phyloP scores from a whole-genome alignment of 2,329 filamentous ascomycete genomes.

The Aspergillus sp. region DNA sequence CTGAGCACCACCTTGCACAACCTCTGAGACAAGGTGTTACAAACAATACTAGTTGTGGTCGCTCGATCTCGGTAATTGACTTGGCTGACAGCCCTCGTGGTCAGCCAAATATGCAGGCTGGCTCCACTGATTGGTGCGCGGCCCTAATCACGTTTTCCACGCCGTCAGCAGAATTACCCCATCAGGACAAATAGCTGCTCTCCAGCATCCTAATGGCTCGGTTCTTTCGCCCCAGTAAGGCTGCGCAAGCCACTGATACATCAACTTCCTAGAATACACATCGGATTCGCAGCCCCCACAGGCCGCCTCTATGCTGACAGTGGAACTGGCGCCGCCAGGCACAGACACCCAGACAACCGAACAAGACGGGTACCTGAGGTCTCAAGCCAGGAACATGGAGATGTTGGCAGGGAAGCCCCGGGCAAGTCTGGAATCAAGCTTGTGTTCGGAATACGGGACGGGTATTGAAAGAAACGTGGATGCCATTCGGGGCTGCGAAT shows the following conservation, averaged over 20 bases:
- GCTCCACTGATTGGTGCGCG: conserved; percentile 15
- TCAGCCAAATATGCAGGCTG: conserved; percentile 21
- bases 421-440: not conserved
- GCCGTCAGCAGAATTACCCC: not conserved
- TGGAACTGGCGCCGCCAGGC: not conserved
- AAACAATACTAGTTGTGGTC: conserved; percentile 10
- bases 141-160: conserved; percentile 18
- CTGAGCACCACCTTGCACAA: conserved; percentile 2
- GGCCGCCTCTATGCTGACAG: not conserved
- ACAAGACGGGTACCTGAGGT: not conserved
- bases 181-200: not conserved
- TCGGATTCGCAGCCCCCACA: not conserved
- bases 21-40: conserved; percentile 8
- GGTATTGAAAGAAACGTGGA: not conserved
- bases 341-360: not conserved
- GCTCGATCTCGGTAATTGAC: not conserved
- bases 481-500: not conserved
- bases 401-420: not conserved
- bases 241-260: conserved; percentile 15
- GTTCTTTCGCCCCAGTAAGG: conserved; percentile 20
- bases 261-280: not conserved
- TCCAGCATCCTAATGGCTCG: conserved; percentile 8
- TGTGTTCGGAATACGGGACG: not conserved
- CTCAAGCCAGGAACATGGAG: not conserved
- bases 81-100: conserved; percentile 20